Conservation (phyloP, 768 basidiomycete genomes). For the Lyophyllum atratum region DNA sequence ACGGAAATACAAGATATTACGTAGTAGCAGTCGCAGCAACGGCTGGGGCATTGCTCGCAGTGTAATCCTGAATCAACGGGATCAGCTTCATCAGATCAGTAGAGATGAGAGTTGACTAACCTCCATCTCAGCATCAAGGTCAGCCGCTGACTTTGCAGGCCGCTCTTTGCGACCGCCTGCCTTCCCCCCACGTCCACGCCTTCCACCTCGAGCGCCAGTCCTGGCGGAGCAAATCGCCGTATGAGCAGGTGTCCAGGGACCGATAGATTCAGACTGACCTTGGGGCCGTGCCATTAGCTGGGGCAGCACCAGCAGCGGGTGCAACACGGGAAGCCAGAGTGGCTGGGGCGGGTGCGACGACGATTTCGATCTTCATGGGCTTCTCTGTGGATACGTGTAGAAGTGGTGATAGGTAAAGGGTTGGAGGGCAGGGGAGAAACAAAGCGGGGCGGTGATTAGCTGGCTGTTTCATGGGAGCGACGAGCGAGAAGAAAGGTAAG, state of each 20-base stretch:
- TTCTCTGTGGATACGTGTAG: conserved; percentile 67
- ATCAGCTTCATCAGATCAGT: background rate
- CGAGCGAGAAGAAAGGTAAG: conserved; percentile 41
- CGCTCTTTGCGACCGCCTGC: conserved; percentile 59
- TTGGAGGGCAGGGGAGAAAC: conserved; percentile 34
- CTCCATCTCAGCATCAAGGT: conserved; percentile 98
- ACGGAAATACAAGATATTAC: conserved; percentile 22
- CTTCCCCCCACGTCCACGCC: conserved; percentile 44
- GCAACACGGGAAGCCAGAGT: conserved; percentile 86
- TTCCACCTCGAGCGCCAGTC: conserved; percentile 42
- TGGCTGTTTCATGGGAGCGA: conserved; percentile 43
- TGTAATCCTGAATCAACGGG: conserved; percentile 57
- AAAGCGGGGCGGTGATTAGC: conserved; percentile 50
- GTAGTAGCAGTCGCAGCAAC: conserved; percentile 26
- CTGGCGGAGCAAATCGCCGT: conserved; percentile 21
- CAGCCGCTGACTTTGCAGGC: conserved; percentile 79
- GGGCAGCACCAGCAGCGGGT: conserved; percentile 48
- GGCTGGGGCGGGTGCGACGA: conserved; percentile 78
- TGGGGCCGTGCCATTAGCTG: conserved; percentile 28
- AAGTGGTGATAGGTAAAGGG: conserved; percentile 32
- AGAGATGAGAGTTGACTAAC: conserved; percentile 39
- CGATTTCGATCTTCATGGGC: conserved; percentile 98
- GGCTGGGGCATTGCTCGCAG: conserved; percentile 56
- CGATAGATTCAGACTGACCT: conserved; percentile 28
- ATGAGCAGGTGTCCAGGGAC: conserved; percentile 1